phyloP scores from a whole-genome alignment of 1,139 yeast genomes.

The Candida sanyaensis region DNA sequence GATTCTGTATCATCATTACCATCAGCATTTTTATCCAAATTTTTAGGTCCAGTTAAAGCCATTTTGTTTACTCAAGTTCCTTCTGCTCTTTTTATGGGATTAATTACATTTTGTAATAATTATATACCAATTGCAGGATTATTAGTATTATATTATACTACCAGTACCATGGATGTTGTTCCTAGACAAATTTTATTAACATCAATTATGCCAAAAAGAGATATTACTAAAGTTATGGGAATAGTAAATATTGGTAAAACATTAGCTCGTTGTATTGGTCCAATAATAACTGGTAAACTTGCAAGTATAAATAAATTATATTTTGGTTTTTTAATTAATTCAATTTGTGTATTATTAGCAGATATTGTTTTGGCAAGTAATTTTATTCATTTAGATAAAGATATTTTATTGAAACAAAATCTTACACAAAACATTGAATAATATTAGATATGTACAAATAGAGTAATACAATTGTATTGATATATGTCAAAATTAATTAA shows the following conservation, averaged over 20 bases:
- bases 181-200: constrained; percentile 83
- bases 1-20: constrained; percentile 17
- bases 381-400: constrained; percentile 41
- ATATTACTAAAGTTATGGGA: constrained; percentile 79
- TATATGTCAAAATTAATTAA: too few relatives aligned
- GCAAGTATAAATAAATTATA: constrained; percentile 55
- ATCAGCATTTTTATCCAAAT: constrained; percentile 64
- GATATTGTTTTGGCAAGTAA: constrained; percentile 43
- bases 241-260: constrained; percentile 85
- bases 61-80: constrained; percentile 80
- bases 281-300: constrained; percentile 71
- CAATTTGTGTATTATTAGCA: constrained; percentile 50
- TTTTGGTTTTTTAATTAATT: constrained; percentile 67
- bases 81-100: constrained; percentile 59
- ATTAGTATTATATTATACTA: constrained; percentile 50
- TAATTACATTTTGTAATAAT: constrained; percentile 26
- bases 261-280: constrained; percentile 80
- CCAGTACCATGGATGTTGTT: constrained; percentile 86
- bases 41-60: constrained; percentile 77
- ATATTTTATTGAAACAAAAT: constrained; percentile 30
- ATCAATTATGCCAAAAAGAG: constrained; percentile 60
- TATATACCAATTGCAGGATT: constrained; percentile 49
- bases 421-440: constrained; percentile 12
- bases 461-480: neutral
- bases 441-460: neutral